Evolutionary conservation across 352 stramenopile species (phyloP), one percentile per base, ranked within the genome.

Genomic region (Pythium biforme): DNA sequence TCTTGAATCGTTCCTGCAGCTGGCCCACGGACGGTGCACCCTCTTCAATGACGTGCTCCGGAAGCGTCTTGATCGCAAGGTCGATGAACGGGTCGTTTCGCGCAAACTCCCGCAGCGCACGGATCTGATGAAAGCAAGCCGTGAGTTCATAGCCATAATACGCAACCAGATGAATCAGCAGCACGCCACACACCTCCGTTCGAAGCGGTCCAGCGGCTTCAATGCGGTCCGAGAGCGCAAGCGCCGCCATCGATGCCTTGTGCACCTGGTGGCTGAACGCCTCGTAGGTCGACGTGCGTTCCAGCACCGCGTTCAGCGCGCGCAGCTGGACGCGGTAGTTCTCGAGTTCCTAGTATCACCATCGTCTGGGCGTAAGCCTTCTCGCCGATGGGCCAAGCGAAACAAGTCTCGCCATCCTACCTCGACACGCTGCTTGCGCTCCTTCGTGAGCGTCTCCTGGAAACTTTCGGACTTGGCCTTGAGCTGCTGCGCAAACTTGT

Each of bases 201-300:
- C 75, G 78, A 27, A 94, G 72, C 20, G 85, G 83, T 23, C 75
- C 75, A 8, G 83, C 83, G 23, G 83, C 85, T 68, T 94, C 85
- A 55, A 92, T 87, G 40, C 85, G 85, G 68, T 92, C 81, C 55
- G 83, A 92, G 23, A 94, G 66, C 47, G 81, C 83, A 19, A 94
- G 45, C 23, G 83, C 85, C 0, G 85, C 85, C 60, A 94, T 83
- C 33, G 83, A 94, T 12, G 82, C 77, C 70, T 92, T 90, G 78
- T 94, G 85, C 7, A 92, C 79, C 47, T 90, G 80, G 72, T 92
- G 83, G 70, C 83, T 94, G 62, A 94, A 91, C 19, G 83, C 77
- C 60, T 94, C 81, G 68, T 94, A 92, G 41, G 82, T 89, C 34
- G 78, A 92, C 12, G 81, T 89, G 55, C 73, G 81, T 55, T 91